Percentiles rank a stretch among this genome's conserved stretches.
These are phyloP conservation scores for Phallus indusiatus DNA, from an alignment of 768 basidiomycete genomes.

Conservation along the genomic window DNA sequence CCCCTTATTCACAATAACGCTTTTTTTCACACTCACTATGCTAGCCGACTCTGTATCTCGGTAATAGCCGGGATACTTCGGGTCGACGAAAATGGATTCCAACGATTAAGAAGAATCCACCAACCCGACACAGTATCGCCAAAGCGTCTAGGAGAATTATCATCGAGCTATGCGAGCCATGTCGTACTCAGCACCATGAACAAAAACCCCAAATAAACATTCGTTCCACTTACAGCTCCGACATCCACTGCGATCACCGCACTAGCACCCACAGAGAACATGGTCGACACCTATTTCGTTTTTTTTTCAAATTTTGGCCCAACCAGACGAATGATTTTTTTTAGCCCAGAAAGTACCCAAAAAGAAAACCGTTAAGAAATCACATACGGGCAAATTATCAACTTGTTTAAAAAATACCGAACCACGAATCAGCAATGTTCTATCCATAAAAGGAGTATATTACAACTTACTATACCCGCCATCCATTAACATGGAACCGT, in stretches of 20 bases:
- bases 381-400: constrained; percentile 76
- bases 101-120: constrained; percentile 90
- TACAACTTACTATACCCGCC: constrained; percentile 70
- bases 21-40: constrained; percentile 59
- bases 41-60: constrained; percentile 87
- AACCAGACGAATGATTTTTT: too few relatives aligned
- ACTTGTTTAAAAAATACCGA: constrained; percentile 33
- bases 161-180: constrained; percentile 56
- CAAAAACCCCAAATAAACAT: not conserved
- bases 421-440: constrained; percentile 6
- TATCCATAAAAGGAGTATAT: not conserved
- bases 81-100: constrained; percentile 81
- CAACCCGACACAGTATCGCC: constrained; percentile 94
- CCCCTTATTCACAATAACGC: not conserved
- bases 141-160: constrained; percentile 90
- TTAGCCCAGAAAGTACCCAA: not conserved
- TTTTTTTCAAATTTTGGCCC: constrained; percentile 2
- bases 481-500: constrained; percentile 87
- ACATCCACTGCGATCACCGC: constrained; percentile 92
- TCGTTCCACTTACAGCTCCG: constrained; percentile 51
- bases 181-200: not conserved
- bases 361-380: not conserved
- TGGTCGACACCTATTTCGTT: constrained; percentile 66
- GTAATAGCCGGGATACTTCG: constrained; percentile 78
- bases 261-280: constrained; percentile 86